These are phyloP conservation scores for Barnettozyma populi DNA, from an alignment of 805 yeast genomes.

Conservation along the genomic window DNA sequence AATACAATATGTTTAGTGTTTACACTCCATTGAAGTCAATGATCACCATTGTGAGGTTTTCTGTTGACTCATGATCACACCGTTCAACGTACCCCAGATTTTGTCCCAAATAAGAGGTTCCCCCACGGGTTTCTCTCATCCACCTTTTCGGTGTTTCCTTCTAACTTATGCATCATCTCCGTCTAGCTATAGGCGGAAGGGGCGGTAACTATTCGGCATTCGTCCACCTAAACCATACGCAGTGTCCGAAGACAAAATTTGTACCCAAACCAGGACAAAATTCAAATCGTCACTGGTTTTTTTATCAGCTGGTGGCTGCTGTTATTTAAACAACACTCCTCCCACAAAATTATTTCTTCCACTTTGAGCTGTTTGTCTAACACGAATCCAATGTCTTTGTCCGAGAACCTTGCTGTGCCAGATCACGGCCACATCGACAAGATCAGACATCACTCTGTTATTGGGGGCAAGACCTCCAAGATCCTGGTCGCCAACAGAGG, in stretches of 20 bases:
- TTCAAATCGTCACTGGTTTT: neutral
- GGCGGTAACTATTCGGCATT: neutral
- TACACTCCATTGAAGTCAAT: neutral
- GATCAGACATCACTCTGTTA: conserved; percentile 36
- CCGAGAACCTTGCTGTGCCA: conserved; percentile 15
- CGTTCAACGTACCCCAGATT: conserved; percentile 8
- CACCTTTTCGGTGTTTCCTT: neutral
- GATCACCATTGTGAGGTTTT: neutral
- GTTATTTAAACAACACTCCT: neutral
- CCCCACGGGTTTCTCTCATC: neutral
- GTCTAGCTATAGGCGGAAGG: neutral
- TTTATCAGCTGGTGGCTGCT: conserved; percentile 1
- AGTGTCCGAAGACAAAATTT: neutral
- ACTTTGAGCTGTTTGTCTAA: neutral
- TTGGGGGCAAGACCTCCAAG: conserved; percentile 41
- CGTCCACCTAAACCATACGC: neutral
- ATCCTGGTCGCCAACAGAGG: conserved; percentile 82
- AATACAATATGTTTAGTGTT: neutral
- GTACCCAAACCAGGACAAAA: neutral
- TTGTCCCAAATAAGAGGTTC: conserved; percentile 1
- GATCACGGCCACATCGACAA: conserved; percentile 25
- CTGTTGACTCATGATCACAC: conserved; percentile 7
- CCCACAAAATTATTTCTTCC: neutral
- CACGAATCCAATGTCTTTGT: conserved; percentile 10
- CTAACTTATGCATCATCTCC: neutral